These are phyloP conservation scores for Rhodotorula toruloides DNA, from an alignment of 768 basidiomycete species.

Conservation along the genomic window DNA sequence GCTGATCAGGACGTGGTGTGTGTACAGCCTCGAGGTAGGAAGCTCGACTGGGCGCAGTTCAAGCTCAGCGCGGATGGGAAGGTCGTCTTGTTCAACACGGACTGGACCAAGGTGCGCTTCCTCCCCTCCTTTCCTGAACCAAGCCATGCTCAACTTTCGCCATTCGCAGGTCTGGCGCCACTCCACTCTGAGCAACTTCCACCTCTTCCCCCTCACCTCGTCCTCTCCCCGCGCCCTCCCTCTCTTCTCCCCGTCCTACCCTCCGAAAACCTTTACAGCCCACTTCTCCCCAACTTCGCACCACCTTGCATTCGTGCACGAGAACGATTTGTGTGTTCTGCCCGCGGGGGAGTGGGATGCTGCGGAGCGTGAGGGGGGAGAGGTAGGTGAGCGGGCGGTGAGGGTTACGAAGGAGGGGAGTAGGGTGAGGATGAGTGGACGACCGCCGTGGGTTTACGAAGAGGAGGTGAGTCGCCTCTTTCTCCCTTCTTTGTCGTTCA, in stretches of 20 bases:
- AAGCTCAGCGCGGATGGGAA: conserved; percentile 85
- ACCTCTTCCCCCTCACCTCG: conserved; percentile 71
- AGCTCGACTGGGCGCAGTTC: conserved; percentile 40
- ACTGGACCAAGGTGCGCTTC: conserved; percentile 59
- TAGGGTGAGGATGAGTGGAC: conserved; percentile 80
- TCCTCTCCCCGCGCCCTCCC: conserved; percentile 64
- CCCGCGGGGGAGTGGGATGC: conserved; percentile 16
- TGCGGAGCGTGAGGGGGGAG: not conserved
- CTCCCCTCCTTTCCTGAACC: no score
- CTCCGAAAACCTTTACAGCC: conserved; percentile 61
- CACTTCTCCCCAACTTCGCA: conserved; percentile 79
- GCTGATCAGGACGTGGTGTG: not conserved
- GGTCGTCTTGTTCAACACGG: conserved; percentile 73
- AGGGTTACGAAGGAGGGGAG: conserved; percentile 77
- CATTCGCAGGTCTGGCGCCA: conserved; percentile 81
- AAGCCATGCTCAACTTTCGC: conserved; percentile 36
- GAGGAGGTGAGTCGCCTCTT: conserved; percentile 60
- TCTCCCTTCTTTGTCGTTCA: not conserved
- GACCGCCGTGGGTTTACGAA: conserved; percentile 97
- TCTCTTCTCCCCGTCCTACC: conserved; percentile 53
- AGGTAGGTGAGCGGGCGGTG: conserved; percentile 47
- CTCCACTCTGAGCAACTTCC: conserved; percentile 86
- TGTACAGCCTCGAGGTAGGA: conserved; percentile 38
- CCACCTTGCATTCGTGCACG: conserved; percentile 75
- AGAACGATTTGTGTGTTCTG: conserved; percentile 79